phyloP scores from a whole-genome alignment of 495 filamentous ascomycete genomes.

The Chaetomium fimeti region DNA sequence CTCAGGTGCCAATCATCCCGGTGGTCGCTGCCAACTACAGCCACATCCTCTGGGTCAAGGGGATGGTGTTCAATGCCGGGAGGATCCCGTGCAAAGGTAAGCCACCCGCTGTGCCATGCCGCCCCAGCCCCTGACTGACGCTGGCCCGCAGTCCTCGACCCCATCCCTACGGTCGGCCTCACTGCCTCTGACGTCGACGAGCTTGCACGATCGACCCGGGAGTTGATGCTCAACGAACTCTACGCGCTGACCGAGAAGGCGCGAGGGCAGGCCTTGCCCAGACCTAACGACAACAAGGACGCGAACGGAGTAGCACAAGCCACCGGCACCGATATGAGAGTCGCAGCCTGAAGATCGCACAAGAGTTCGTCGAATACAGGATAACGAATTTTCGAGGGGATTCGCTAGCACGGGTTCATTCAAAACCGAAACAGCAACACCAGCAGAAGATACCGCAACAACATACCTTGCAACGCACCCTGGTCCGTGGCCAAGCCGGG shows the following conservation, averaged over 20 bases:
- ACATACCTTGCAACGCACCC: not conserved
- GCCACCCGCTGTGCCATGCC: slow-evolving; percentile 20
- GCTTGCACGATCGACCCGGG: slow-evolving; percentile 65
- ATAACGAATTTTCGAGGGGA: not conserved
- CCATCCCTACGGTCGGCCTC: slow-evolving; percentile 77
- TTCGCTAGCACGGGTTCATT: not conserved
- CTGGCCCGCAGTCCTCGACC: slow-evolving; percentile 66
- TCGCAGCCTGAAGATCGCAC: slow-evolving; percentile 27
- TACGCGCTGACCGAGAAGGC: slow-evolving; percentile 57
- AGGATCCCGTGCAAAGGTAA: slow-evolving; percentile 77
- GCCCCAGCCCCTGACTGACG: not conserved
- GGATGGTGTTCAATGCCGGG: slow-evolving; percentile 67
- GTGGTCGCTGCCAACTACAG: slow-evolving; percentile 85
- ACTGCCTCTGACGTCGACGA: slow-evolving; percentile 78
- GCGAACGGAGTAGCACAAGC: slow-evolving; percentile 29
- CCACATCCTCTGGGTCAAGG: slow-evolving; percentile 71
- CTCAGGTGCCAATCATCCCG: slow-evolving; percentile 87
- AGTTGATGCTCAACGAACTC: slow-evolving; percentile 77
- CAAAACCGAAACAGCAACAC: not conserved
- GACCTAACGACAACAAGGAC: not conserved
- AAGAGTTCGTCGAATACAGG: no score
- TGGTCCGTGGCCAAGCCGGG: not conserved
- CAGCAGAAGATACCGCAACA: not conserved
- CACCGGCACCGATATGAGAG: slow-evolving; percentile 26
- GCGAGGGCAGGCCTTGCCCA: slow-evolving; percentile 17